Base-by-base conservation (phyloP, 2,329 filamentous ascomycete species). In the Rhexocercosporidium sp. region DNA sequence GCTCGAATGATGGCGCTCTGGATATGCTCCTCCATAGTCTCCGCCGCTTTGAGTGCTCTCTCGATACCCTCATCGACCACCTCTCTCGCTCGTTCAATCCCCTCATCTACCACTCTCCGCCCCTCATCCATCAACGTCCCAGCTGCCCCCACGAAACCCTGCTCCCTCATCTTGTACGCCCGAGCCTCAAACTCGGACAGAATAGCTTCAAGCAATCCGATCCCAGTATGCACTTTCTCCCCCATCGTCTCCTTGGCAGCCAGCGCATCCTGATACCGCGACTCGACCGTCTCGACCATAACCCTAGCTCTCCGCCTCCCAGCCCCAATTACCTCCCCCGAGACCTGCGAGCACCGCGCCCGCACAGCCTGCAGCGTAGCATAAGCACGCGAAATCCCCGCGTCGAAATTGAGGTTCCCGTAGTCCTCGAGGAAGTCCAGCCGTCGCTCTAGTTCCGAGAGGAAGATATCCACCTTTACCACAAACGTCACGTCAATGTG, bases 221-320 rank as follows among this genome's bases (percentile, higher is more conserved):
- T 90, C 5, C 94, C 93, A 41, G 95, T 90, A 68, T 92, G 88
- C 3, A 95, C 94, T 81, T 98, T 98, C 74, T 97, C 94, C 75
- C 96, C 93, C 74, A 98, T 81, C 0, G 93, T 94, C 76, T 93
- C 94, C 71, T 94, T 93, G 2, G 92, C 92, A 18, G 87, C 90
- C 70, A 99, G 81, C 0, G 92, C 94, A 73, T 96, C 92, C 70
- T 96, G 90, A 79, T 97, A 99, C 70, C 92, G 87, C 31, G 86
- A 86, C 79, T 99, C 96, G 16, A 99, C 83, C 0, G 94, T 97
- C 74, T 98, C 95, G 39, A 99, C 93, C 82, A 98, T 90, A 66
- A 98, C 88, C 71, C 93, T 92, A 67, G 96, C 89, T 68, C 94
- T 88, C 71, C 93, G 88, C 62, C 92, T 90, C 25, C 96, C 94